Percentiles rank a stretch among this genome's conserved stretches.
phyloP scores from a whole-genome alignment of 371 early-diverging fungal species.

The Mortierella sp. region DNA sequence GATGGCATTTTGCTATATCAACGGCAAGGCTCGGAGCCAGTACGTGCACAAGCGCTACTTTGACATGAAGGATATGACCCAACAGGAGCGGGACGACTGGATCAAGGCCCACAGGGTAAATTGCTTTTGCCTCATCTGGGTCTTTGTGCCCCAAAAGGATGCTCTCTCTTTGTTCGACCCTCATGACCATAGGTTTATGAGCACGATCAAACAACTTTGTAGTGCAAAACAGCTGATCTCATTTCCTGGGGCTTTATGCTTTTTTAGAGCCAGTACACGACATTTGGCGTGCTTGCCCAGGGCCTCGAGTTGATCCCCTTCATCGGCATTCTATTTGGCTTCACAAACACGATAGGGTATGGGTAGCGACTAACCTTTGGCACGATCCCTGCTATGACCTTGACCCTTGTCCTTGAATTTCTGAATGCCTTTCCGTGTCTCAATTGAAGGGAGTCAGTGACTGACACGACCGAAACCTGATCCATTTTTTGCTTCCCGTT shows the following conservation, averaged over 20 bases:
- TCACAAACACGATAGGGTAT: conserved; percentile 54
- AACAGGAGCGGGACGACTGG: conserved; percentile 49
- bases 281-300: conserved; percentile 49
- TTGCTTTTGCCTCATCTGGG: too few relatives aligned
- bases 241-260: too few relatives aligned
- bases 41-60: conserved; percentile 51
- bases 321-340: conserved; percentile 49
- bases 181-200: too few relatives aligned
- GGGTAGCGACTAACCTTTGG: neutral
- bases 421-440: neutral
- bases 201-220: too few relatives aligned
- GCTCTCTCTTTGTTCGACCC: too few relatives aligned
- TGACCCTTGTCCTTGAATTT: neutral
- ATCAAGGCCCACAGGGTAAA: conserved; percentile 37
- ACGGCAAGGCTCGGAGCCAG: conserved; percentile 37
- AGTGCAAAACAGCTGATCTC: too few relatives aligned
- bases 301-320: conserved; percentile 50
- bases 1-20: conserved; percentile 49
- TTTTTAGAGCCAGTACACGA: conserved; percentile 40
- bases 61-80: conserved; percentile 53
- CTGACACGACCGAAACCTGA: neutral
- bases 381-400: neutral
- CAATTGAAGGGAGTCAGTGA: neutral
- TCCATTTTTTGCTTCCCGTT: neutral
- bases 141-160: too few relatives aligned